A percentile compares a stretch with the other conserved stretches of the same genome.
Conservation (phyloP, 495 filamentous ascomycete genomes). For the Penicillium odoratum region DNA sequence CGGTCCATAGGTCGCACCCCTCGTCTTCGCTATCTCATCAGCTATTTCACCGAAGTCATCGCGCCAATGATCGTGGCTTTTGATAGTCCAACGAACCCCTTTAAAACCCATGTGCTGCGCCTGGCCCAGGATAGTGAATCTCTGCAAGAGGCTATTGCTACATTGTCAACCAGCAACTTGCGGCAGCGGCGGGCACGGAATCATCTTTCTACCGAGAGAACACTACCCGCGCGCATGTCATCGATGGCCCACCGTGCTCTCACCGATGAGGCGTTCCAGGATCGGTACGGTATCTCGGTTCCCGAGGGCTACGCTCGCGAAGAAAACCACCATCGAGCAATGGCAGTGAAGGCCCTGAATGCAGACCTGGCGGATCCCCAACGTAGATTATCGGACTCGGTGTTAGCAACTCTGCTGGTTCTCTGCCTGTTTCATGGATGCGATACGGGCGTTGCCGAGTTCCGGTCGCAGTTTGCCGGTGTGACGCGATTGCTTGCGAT, state of each 20-base stretch:
- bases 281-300: slow-evolving; percentile 34
- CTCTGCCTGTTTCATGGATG: slow-evolving; percentile 92
- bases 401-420: slow-evolving; percentile 82
- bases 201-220: slow-evolving; percentile 44
- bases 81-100: slow-evolving; percentile 82
- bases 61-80: slow-evolving; percentile 90
- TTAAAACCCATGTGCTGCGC: slow-evolving; percentile 77
- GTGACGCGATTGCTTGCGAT: slow-evolving; percentile 90
- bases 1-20: slow-evolving; percentile 53
- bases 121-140: slow-evolving; percentile 77
- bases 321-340: slow-evolving; percentile 76
- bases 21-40: slow-evolving; percentile 58
- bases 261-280: slow-evolving; percentile 39
- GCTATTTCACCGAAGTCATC: slow-evolving; percentile 79
- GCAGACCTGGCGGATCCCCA: slow-evolving; percentile 73
- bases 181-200: slow-evolving; percentile 48
- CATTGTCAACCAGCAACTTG: slow-evolving; percentile 83
- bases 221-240: slow-evolving; percentile 47
- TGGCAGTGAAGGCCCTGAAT: slow-evolving; percentile 81
- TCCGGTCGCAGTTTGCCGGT: slow-evolving; percentile 90
- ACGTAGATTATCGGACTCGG: slow-evolving; percentile 78
- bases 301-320: slow-evolving; percentile 55
- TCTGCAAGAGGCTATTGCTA: slow-evolving; percentile 88
- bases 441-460: slow-evolving; percentile 87
- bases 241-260: slow-evolving; percentile 51